Percentiles rank a stretch among this genome's conserved stretches.
Conservation (phyloP, 139 green algal genomes). For the Protoeuglena noctilucae region DNA sequence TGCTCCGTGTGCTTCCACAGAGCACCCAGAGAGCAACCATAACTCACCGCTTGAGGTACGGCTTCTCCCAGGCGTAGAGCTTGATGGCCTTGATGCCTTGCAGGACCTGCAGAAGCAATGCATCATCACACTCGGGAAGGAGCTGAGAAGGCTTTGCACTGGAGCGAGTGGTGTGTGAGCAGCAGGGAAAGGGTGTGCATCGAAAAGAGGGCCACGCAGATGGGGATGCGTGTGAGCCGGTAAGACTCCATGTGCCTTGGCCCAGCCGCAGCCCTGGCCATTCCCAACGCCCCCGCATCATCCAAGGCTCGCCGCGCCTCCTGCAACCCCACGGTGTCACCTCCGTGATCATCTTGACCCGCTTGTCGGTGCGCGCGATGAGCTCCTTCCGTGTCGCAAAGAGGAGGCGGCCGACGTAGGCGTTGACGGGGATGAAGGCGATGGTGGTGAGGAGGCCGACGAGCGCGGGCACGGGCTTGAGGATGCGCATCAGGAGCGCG, state of each 20-base stretch:
- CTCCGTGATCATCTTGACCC: constrained; percentile 62
- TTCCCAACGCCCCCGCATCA: no score
- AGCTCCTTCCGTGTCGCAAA: constrained; percentile 29
- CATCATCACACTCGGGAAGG: no score
- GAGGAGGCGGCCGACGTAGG: constrained; percentile 37
- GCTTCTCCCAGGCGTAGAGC: constrained; percentile 76
- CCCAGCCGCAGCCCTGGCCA: no score
- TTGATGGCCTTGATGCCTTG: constrained; percentile 80
- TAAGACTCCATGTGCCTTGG: no score
- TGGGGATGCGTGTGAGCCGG: neutral
- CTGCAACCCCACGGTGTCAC: constrained; percentile 44
- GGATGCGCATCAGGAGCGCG: constrained; percentile 28
- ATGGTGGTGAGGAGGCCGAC: constrained; percentile 51
- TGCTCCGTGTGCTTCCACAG: no score
- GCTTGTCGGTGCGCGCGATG: constrained; percentile 45
- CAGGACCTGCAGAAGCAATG: no score
- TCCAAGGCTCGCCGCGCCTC: no score
- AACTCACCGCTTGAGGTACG: constrained; percentile 56
- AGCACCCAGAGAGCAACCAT: no score
- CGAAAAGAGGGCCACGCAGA: neutral
- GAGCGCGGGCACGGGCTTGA: constrained; percentile 41
- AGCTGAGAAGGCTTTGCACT: no score
- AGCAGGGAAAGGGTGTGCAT: neutral
- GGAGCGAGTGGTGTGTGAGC: neutral
- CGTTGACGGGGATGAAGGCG: constrained; percentile 51